These are phyloP conservation scores for Globisporangium camurandrum DNA, from an alignment of 352 stramenopile species.

Conservation along the genomic window DNA sequence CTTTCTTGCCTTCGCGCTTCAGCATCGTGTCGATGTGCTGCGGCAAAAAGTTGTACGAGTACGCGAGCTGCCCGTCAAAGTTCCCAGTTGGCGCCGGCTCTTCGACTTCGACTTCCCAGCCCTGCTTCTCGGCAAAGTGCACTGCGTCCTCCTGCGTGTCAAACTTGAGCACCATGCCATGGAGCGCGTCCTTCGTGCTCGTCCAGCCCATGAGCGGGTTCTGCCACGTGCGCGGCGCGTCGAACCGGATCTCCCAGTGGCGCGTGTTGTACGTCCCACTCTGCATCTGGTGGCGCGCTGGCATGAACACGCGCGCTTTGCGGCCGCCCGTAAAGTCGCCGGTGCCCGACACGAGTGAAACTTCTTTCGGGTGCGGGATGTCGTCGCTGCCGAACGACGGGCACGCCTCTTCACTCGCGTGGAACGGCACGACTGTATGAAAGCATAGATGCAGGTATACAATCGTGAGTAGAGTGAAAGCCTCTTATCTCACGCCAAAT, in stretches of 20 bases:
- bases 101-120: conserved; percentile 81
- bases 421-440: conserved; percentile 52
- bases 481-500: too few species aligned
- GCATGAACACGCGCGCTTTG: conserved; percentile 71
- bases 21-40: conserved; percentile 63
- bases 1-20: conserved; percentile 80
- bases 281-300: conserved; percentile 79
- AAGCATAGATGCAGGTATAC: not conserved
- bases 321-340: conserved; percentile 53
- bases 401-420: conserved; percentile 38
- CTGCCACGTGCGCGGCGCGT: conserved; percentile 72
- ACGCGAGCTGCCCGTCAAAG: conserved; percentile 74
- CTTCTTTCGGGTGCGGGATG: conserved; percentile 58
- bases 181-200: conserved; percentile 82
- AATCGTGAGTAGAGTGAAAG: too few species aligned
- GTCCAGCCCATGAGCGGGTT: conserved; percentile 95
- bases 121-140: conserved; percentile 72
- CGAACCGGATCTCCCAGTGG: conserved; percentile 83
- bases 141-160: conserved; percentile 83
- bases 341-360: conserved; percentile 54
- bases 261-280: conserved; percentile 74
- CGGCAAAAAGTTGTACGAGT: conserved; percentile 85
- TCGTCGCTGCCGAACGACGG: conserved; percentile 37
- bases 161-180: conserved; percentile 83
- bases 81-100: conserved; percentile 63